Evolutionary conservation across 2,329 filamentous ascomycete genomes (phyloP), one percentile per base, ranked within the genome.

Genomic region (Aaosphaeria pasadenensis): DNA sequence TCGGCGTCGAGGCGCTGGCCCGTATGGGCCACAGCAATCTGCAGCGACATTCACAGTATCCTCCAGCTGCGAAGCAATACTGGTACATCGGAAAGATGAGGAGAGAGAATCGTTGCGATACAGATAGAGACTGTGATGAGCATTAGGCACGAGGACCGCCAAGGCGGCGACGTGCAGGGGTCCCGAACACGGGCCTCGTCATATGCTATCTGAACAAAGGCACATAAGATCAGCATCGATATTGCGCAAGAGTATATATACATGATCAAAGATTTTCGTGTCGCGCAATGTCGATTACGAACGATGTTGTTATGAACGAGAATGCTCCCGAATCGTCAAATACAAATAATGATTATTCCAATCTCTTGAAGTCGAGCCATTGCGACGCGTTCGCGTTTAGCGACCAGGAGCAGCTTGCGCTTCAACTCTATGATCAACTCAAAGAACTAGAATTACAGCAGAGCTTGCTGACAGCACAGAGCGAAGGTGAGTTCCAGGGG

Each of bases 21-120:
- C 73, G 88, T 91, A 76, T 95, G 91, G 80, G 90, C 91, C 69
- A 96, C 86, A 78, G 90, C 89, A 74, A 96, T 86, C 76, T 89
- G 85, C 71, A 92, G 83, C 77, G 89, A 88, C 90, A 95, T 95
- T 74, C 78, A 82, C 55, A 50, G 48, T 46, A 50, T 55, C 54
- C 55, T 63, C 53, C 50, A 58, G 52, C 58, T 57, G 52, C 47
- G 45, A 48, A 44, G 43, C 29, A 43, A 30, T 53, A 49, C 46
- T 57, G 52, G 55, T 55, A 48, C 54, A 51, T 56, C 53, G 50
- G 54, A 51, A 49, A 46, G 50, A 46, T 49, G 45, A 36, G 33
- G 33, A 36, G 33, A 36, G n/a, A 36, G 33, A 4, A 24, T 24
- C 17, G 17, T 24, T 24, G 17, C 17, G 48, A 48, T 42, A 35